A percentile compares a stretch with the other conserved stretches of the same genome.
These are phyloP conservation scores for Backusella luteola DNA, from an alignment of 192 early-diverging fungal genomes.

Conservation along the genomic window DNA sequence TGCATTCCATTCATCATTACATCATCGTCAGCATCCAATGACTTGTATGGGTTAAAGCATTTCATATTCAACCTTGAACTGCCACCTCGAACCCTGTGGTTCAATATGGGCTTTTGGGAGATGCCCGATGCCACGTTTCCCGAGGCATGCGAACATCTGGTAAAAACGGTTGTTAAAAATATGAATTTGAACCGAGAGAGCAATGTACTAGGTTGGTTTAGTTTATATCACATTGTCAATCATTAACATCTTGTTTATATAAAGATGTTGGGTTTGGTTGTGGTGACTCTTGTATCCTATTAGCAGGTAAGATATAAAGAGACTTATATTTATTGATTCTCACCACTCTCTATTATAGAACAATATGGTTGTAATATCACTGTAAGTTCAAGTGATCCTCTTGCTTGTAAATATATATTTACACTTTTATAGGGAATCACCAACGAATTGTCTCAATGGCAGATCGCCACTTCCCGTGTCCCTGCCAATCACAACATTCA, in stretches of 20 bases:
- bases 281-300: slow-evolving; percentile 50
- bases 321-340: not conserved
- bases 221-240: slow-evolving; percentile 27
- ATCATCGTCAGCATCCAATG: not conserved
- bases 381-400: slow-evolving; percentile 10
- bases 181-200: not conserved
- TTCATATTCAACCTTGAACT: slow-evolving; percentile 41
- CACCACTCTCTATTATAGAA: not conserved
- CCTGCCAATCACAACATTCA: not conserved
- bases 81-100: slow-evolving; percentile 41
- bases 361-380: slow-evolving; percentile 17
- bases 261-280: slow-evolving; percentile 57
- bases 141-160: slow-evolving; percentile 44
- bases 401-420: not conserved
- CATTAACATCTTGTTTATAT: slow-evolving; percentile 29
- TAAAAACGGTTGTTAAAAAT: slow-evolving; percentile 29
- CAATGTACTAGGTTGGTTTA: slow-evolving; percentile 13
- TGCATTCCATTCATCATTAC: not conserved
- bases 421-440: slow-evolving; percentile 38
- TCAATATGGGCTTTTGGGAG: slow-evolving; percentile 52
- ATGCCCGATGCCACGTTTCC: slow-evolving; percentile 23
- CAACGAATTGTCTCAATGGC: slow-evolving; percentile 42
- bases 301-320: slow-evolving; percentile 23
- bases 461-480: slow-evolving; percentile 30
- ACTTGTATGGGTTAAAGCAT: slow-evolving; percentile 46